These are phyloP conservation scores for Hibiscus mutabilis DNA, from an alignment of 345 rosid species.

Conservation along the genomic window DNA sequence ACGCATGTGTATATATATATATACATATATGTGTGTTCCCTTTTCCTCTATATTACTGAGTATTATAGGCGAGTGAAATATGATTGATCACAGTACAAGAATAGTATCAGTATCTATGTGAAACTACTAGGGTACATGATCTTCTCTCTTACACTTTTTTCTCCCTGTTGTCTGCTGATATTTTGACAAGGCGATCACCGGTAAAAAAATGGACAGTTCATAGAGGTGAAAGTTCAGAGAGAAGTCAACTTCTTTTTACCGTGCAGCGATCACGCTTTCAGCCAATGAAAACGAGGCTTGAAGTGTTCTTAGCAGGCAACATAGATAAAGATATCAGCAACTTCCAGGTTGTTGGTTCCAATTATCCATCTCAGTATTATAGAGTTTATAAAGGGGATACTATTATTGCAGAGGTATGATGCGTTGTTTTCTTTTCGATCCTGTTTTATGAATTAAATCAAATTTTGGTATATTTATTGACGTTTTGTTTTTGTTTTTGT, in stretches of 20 bases:
- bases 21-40: too few species aligned
- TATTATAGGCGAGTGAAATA: too few species aligned
- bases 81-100: too few species aligned
- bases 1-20: too few species aligned
- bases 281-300: slow-evolving; percentile 12
- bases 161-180: neutral
- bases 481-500: neutral
- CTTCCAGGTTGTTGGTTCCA: slow-evolving; percentile 26
- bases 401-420: slow-evolving; percentile 33
- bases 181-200: slow-evolving; percentile 2
- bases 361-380: slow-evolving; percentile 20
- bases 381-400: slow-evolving; percentile 23
- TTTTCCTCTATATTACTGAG: too few species aligned
- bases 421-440: neutral
- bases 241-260: neutral
- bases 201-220: neutral
- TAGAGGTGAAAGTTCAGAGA: slow-evolving; percentile 5
- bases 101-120: too few species aligned
- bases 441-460: neutral
- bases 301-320: slow-evolving; percentile 26
- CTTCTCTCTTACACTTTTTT: too few species aligned
- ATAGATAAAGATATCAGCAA: slow-evolving; percentile 13
- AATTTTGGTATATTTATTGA: neutral
- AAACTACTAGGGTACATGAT: too few species aligned
- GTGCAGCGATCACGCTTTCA: neutral